These are phyloP conservation scores for Pseudocercospora fuligena DNA, from an alignment of 2,329 filamentous ascomycete genomes.

Conservation along the genomic window DNA sequence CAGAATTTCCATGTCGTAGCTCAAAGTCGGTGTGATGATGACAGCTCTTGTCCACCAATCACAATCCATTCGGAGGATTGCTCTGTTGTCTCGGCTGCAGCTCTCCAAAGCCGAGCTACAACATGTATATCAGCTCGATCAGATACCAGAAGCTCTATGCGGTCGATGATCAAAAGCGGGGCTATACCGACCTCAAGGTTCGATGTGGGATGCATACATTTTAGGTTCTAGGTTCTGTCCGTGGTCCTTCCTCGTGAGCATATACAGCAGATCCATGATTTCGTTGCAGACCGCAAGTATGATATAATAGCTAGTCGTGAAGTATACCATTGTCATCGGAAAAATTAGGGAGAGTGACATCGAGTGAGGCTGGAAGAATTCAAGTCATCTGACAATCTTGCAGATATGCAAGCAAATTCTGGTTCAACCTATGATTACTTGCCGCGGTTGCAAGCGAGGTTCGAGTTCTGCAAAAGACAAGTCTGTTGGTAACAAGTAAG, in stretches of 20 bases:
- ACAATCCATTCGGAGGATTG: neutral
- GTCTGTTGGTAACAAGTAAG: constrained; percentile 6
- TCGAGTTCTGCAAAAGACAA: constrained; percentile 10
- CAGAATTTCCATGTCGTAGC: neutral
- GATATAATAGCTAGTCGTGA: neutral
- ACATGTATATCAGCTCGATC: neutral
- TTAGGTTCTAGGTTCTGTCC: constrained; percentile 4
- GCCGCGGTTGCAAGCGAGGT: constrained; percentile 1
- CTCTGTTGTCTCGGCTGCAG: constrained; percentile 5
- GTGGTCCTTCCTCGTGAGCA: neutral
- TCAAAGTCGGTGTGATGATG: constrained; percentile 1
- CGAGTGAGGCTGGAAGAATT: neutral
- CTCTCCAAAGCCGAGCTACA: neutral
- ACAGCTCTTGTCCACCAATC: neutral
- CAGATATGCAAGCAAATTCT: neutral
- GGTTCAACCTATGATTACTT: neutral
- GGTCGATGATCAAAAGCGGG: neutral
- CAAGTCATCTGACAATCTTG: constrained; percentile 1
- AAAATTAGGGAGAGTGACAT: neutral
- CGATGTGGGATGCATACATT: neutral
- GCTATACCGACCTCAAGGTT: neutral
- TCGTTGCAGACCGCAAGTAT: constrained; percentile 14
- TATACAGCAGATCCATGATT: neutral
- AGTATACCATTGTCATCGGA: neutral
- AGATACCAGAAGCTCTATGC: neutral